Evolutionary conservation across 2,329 filamentous ascomycete genomes (phyloP).

Genomic region (Xylariaceae sp.): DNA sequence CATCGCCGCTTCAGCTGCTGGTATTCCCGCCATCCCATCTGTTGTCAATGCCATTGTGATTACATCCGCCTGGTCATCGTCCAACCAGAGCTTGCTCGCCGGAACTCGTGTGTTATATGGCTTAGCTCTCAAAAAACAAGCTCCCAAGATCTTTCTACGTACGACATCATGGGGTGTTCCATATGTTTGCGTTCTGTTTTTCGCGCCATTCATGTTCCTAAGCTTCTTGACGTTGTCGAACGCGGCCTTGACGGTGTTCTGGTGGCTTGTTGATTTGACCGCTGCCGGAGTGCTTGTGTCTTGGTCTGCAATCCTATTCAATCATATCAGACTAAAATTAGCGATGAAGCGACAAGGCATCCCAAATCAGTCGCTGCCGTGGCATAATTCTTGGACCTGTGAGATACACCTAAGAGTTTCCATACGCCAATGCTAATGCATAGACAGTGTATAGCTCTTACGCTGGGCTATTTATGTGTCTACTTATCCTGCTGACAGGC

Average conservation of each 20-base stretch:
- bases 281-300: conserved; percentile 68
- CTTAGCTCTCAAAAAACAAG: conserved; percentile 64
- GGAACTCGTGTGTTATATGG: conserved; percentile 67
- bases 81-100: conserved; percentile 68
- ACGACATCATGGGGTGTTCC: conserved; percentile 61
- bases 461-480: conserved; percentile 63
- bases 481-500: conserved; percentile 72
- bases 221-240: conserved; percentile 65
- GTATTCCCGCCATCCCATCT: conserved; percentile 70
- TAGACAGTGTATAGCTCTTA: conserved; percentile 65
- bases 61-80: conserved; percentile 73
- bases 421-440: conserved; percentile 1
- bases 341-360: conserved; percentile 64
- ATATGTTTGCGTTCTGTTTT: conserved; percentile 63
- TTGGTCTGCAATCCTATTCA: conserved; percentile 66
- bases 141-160: conserved; percentile 62
- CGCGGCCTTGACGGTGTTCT: conserved; percentile 68
- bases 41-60: conserved; percentile 81
- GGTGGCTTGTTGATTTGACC: conserved; percentile 68
- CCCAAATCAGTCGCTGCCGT: conserved; percentile 58
- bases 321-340: conserved; percentile 63
- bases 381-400: conserved; percentile 69
- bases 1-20: conserved; percentile 72
- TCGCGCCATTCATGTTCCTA: conserved; percentile 60
- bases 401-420: conserved; percentile 37